Conservation (phyloP, 176 grass and related monocot species). For the Triticum monococcum region DNA sequence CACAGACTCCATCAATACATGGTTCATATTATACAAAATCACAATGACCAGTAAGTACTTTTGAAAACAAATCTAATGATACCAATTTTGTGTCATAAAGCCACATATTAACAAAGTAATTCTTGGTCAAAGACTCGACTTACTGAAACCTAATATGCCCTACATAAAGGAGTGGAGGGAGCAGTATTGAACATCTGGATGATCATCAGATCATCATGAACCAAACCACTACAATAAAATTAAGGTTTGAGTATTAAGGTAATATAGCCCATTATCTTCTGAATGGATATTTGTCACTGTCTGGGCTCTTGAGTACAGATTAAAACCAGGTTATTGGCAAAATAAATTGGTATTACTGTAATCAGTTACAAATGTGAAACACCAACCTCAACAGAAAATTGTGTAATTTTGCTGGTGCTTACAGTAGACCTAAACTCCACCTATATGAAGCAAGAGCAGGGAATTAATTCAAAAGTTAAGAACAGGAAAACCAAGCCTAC, state of each 20-base stretch:
- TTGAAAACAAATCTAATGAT: background rate
- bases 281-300: background rate
- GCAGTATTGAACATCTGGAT: background rate
- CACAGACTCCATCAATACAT: too few species aligned
- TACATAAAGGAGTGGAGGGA: background rate
- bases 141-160: background rate
- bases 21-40: background rate
- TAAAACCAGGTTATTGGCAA: slow-evolving; percentile 2
- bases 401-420: slow-evolving; percentile 54
- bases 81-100: background rate
- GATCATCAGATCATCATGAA: slow-evolving; percentile 18
- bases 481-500: background rate
- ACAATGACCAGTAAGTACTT: background rate
- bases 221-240: background rate
- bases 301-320: background rate
- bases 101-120: background rate
- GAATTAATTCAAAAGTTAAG: background rate
- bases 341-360: background rate
- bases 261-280: background rate
- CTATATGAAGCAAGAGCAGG: slow-evolving; percentile 38
- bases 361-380: background rate
- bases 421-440: slow-evolving; percentile 79
- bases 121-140: background rate
- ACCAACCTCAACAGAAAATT: slow-evolving; percentile 85
- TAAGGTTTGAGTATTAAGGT: background rate